Evolutionary conservation across 805 yeast genomes (phyloP).

Genomic region (Zygotorulaspora chibaensis): DNA sequence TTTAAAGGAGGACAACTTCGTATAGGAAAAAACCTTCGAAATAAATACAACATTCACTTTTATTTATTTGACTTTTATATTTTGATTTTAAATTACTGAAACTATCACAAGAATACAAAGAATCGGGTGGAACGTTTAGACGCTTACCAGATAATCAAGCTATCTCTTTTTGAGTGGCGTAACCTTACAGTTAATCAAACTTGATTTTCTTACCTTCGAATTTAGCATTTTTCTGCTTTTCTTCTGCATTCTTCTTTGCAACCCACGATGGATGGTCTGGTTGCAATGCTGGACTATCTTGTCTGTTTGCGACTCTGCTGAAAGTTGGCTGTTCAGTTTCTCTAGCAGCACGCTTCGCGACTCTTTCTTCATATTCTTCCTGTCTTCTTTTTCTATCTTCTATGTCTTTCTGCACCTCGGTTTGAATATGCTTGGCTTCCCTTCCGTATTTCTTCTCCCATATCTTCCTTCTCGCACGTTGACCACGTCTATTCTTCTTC

Average conservation of each 20-base stretch:
- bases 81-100: background rate
- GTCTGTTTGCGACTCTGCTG: constrained; percentile 39
- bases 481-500: constrained; percentile 91
- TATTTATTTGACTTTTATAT: background rate
- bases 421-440: constrained; percentile 75
- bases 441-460: constrained; percentile 91
- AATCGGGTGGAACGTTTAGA: background rate
- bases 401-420: constrained; percentile 51
- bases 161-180: background rate
- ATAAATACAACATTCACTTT: background rate
- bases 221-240: constrained; percentile 56
- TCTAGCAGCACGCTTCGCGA: constrained; percentile 57
- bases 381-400: constrained; percentile 58
- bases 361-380: constrained; percentile 68
- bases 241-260: constrained; percentile 75
- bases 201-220: constrained; percentile 82
- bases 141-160: too few species aligned
- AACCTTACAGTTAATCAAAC: constrained; percentile 46
- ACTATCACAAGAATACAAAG: background rate
- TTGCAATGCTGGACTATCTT: constrained; percentile 1
- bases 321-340: constrained; percentile 38
- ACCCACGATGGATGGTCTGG: constrained; percentile 95
- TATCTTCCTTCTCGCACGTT: constrained; percentile 91
- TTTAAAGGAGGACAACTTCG: background rate
- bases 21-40: background rate